A percentile compares a stretch with the other conserved stretches of the same genome.
phyloP scores from a whole-genome alignment of 306 rosid genomes.

The Clitoria ternatea region DNA sequence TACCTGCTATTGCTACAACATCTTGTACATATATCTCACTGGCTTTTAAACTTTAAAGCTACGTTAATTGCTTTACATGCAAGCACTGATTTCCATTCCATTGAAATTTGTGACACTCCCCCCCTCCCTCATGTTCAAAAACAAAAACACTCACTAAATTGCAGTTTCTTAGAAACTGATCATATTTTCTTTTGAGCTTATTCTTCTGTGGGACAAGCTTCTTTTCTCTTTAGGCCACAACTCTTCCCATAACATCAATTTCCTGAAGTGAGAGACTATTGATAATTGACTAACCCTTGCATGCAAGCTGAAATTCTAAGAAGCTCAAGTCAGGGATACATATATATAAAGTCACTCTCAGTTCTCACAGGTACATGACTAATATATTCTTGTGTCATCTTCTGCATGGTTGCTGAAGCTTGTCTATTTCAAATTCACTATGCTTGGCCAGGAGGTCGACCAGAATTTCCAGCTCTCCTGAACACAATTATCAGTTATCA shows the following conservation, averaged over 20 bases:
- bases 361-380: constrained; percentile 27
- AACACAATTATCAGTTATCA: constrained; percentile 6
- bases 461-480: constrained; percentile 74
- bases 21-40: constrained; percentile 17
- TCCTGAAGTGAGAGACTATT: constrained; percentile 30
- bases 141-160: constrained; percentile 24
- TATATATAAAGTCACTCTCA: constrained; percentile 6
- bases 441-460: constrained; percentile 68
- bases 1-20: constrained; percentile 18
- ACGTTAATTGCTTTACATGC: constrained; percentile 41
- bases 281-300: constrained; percentile 39
- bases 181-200: constrained; percentile 25
- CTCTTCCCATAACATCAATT: constrained; percentile 32
- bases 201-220: constrained; percentile 41
- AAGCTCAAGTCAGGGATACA: constrained; percentile 23
- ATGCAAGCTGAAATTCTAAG: constrained; percentile 33
- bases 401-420: constrained; percentile 41
- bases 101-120: constrained; percentile 27
- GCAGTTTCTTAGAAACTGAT: constrained; percentile 28
- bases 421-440: constrained; percentile 26
- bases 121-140: neutral
- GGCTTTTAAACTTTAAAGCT: constrained; percentile 26
- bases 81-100: constrained; percentile 25
- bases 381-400: constrained; percentile 6
- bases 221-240: constrained; percentile 17